Percentiles rank a stretch among this genome's conserved stretches.
These are phyloP conservation scores for Amaranthus tricolor DNA, from an alignment of 179 eudicot genomes.

Conservation along the genomic window DNA sequence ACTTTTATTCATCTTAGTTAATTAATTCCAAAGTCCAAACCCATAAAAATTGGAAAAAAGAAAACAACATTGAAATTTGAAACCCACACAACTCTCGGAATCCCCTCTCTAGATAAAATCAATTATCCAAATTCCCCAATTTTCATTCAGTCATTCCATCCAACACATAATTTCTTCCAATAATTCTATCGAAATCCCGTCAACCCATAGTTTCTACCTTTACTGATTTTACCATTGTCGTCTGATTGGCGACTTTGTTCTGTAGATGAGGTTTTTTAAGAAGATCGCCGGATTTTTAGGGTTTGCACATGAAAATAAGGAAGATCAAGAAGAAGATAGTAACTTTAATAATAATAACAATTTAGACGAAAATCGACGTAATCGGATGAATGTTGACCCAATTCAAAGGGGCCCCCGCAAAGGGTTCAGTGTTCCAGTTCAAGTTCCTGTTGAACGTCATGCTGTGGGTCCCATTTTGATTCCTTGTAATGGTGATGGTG, in stretches of 20 bases:
- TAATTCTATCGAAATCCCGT: conserved; percentile 11
- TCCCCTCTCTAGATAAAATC: conserved; percentile 1
- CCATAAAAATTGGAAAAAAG: too few relatives aligned
- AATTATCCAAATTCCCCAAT: not conserved
- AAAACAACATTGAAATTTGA: not conserved
- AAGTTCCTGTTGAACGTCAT: conserved; percentile 67
- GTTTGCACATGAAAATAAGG: conserved; percentile 41
- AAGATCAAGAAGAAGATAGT: conserved; percentile 31
- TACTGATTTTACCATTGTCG: not conserved
- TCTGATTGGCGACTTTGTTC: not conserved
- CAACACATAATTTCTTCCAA: not conserved
- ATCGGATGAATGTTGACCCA: conserved; percentile 35
- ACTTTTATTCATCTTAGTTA: too few relatives aligned
- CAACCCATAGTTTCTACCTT: not conserved
- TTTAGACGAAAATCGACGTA: conserved; percentile 15
- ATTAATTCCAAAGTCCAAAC: too few relatives aligned
- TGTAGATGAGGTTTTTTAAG: conserved; percentile 50
- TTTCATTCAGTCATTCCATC: not conserved
- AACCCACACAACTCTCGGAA: conserved; percentile 5
- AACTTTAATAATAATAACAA: conserved; percentile 9
- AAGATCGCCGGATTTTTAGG: conserved; percentile 60
- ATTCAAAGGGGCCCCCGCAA: conserved; percentile 50
- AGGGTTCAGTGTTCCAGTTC: conserved; percentile 82
- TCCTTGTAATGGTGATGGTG: conserved; percentile 67
- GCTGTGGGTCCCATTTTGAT: conserved; percentile 53